These are phyloP conservation scores for Agrostemma githago DNA, from an alignment of 148 eudicot genomes.

Conservation along the genomic window DNA sequence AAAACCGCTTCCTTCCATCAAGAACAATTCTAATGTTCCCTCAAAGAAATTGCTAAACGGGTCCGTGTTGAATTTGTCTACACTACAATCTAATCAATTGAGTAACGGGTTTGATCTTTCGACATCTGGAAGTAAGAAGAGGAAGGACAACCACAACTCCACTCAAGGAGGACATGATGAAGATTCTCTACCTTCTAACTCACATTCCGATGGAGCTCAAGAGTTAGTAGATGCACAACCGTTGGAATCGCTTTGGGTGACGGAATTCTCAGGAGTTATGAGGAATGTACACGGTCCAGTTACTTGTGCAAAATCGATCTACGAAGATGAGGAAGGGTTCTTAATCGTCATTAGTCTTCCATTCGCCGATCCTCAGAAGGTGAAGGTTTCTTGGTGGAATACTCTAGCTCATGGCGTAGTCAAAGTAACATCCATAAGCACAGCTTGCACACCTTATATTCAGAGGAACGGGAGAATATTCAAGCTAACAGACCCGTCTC, in stretches of 20 bases:
- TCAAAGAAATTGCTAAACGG: conserved; percentile 58
- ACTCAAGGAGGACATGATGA: conserved; percentile 46
- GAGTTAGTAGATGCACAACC: conserved; percentile 38
- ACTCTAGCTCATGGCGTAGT: conserved; percentile 58
- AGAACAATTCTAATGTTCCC: conserved; percentile 34
- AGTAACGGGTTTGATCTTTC: conserved; percentile 48
- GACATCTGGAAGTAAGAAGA: conserved; percentile 43
- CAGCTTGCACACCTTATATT: conserved; percentile 48
- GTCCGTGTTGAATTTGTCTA: conserved; percentile 59
- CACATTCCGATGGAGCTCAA: conserved; percentile 27
- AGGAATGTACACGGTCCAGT: conserved; percentile 62
- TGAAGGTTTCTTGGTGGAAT: conserved; percentile 81
- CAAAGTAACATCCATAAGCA: conserved; percentile 62
- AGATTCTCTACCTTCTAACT: conserved; percentile 33
- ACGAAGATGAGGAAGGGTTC: conserved; percentile 74
- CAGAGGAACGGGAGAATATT: conserved; percentile 58
- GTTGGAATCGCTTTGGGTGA: conserved; percentile 47
- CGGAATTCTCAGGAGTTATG: conserved; percentile 72
- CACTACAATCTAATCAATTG: conserved; percentile 40
- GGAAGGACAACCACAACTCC: conserved; percentile 41
- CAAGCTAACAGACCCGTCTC: conserved; percentile 62
- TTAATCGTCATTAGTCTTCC: conserved; percentile 57
- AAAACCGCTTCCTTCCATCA: conserved; percentile 44
- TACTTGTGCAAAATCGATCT: conserved; percentile 66
- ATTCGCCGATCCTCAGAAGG: conserved; percentile 58